A percentile compares a stretch with the other conserved stretches of the same genome.
Conservation (phyloP, 495 filamentous ascomycete genomes). For the Podospora bellae-mahoneyi region DNA sequence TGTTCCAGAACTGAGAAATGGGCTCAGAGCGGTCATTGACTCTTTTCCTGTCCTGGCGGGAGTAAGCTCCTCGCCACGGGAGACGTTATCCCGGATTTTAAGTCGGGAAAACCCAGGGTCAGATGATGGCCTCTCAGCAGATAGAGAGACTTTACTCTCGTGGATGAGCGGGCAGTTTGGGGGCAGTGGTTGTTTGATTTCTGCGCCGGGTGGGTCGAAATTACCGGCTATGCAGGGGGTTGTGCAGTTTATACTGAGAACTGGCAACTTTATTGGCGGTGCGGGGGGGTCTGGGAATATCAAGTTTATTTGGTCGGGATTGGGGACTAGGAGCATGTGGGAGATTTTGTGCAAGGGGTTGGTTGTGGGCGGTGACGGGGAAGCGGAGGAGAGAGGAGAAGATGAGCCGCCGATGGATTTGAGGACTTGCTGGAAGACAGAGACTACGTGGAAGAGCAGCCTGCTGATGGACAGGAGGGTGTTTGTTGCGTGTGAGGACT, state of each 20-base stretch:
- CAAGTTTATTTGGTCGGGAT: background rate
- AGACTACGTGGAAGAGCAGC: constrained; percentile 8
- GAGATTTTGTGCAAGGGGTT: constrained; percentile 2
- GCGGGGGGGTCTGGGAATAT: background rate
- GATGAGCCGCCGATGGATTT: constrained; percentile 9
- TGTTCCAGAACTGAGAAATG: background rate
- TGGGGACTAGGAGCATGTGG: background rate
- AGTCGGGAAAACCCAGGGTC: background rate
- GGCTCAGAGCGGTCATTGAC: constrained; percentile 11
- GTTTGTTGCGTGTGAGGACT: constrained; percentile 17
- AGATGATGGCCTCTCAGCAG: background rate
- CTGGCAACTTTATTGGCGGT: background rate
- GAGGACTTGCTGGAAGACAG: background rate
- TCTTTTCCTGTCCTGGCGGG: constrained; percentile 14
- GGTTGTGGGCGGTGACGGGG: background rate
- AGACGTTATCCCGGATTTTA: constrained; percentile 13
- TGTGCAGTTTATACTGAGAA: constrained; percentile 14
- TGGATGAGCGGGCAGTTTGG: constrained; percentile 16
- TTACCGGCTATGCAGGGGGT: constrained; percentile 15
- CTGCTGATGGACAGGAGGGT: constrained; percentile 5
- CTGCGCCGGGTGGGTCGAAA: constrained; percentile 7
- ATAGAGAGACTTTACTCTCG: constrained; percentile 9
- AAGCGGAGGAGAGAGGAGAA: background rate
- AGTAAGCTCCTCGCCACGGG: background rate
- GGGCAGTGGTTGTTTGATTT: constrained; percentile 16